Conservation (phyloP, 192 early-diverging fungal genomes). For the Paraglomus brasilianum region DNA sequence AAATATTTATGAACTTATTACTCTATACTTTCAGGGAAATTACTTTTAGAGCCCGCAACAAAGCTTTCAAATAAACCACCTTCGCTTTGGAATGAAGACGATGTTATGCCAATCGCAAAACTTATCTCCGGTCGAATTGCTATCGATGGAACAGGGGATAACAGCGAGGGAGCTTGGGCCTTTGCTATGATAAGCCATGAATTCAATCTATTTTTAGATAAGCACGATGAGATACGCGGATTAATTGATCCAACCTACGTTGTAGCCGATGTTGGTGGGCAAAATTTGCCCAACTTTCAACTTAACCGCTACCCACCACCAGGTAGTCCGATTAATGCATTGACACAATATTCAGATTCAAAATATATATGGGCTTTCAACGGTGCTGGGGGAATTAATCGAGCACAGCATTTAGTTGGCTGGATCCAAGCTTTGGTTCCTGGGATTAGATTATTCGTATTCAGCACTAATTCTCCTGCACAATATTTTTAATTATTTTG, state of each 20-base stretch:
- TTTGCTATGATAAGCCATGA: not conserved
- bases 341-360: not conserved
- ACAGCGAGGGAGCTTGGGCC: not conserved
- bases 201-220: not conserved
- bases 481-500: not conserved
- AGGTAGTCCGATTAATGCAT: not conserved
- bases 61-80: constrained; percentile 14
- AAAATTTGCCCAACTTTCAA: constrained; percentile 8
- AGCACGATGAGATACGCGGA: not conserved
- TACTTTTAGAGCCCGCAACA: not conserved
- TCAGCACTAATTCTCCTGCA: constrained; percentile 5
- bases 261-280: not conserved
- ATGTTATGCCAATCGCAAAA: constrained; percentile 10
- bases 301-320: not conserved
- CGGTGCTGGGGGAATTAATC: not conserved
- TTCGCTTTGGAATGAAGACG: constrained; percentile 9
- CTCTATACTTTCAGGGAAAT: constrained; percentile 12
- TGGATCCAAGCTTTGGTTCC: constrained; percentile 14
- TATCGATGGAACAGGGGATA: not conserved
- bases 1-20: constrained; percentile 12
- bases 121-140: not conserved
- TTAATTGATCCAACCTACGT: not conserved
- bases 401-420: constrained; percentile 4
- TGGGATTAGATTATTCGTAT: constrained; percentile 6
- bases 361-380: constrained; percentile 16